Base-by-base conservation (phyloP, 2,329 filamentous ascomycete genomes). In the Purpureocillium lavendulum region DNA sequence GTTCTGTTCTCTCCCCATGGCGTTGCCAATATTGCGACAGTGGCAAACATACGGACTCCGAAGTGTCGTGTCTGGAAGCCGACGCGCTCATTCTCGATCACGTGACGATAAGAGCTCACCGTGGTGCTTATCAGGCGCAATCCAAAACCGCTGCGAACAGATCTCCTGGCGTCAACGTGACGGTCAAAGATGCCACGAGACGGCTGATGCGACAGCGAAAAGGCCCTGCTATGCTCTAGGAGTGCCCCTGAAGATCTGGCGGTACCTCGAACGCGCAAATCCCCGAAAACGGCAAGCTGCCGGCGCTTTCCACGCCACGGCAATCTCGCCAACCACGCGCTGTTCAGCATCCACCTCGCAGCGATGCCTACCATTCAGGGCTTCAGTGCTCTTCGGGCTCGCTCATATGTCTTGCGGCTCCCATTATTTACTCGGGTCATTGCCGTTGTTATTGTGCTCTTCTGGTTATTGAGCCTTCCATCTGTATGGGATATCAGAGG, bases 341-440 rank as follows among this genome's bases (percentile, higher is more conserved):
- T n/a, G 21, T 26, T 26, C 21, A 26, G 6, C n/a, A n/a, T n/a
- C n/a, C n/a, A n/a, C 21, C 21, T 26, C 21, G 21, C 21, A 18
- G 28, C 40, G 24, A 49, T 49, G 47, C 43, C 43, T n/a, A 35
- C 30, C n/a, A 38, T 47, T 24, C 47, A 53, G 38, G 53, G 51
- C 41, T 82, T 94, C 62, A 89, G 81, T 62, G 77, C 82, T 26
- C 62, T 73, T 45, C 80, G 87, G 50, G 73, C 88, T 52, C 82
- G 87, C 48, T 86, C 85, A 8, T 96, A 94, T 59, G 55, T 94
- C 48, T 70, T 86, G 44, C 82, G 88, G 36, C 71, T 97, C n/a
- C 90, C 92, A 29, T 70, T 97, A 2, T 88, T 92, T 58, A 96
- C 92, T 18, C 79, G 89, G 37, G 61, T 74, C 14, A 73, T 88